Evolutionary conservation across 1,139 yeast species (phyloP), one percentile per base, ranked within the genome.

Genomic region (Chernovozyma sophiae-reginae): DNA sequence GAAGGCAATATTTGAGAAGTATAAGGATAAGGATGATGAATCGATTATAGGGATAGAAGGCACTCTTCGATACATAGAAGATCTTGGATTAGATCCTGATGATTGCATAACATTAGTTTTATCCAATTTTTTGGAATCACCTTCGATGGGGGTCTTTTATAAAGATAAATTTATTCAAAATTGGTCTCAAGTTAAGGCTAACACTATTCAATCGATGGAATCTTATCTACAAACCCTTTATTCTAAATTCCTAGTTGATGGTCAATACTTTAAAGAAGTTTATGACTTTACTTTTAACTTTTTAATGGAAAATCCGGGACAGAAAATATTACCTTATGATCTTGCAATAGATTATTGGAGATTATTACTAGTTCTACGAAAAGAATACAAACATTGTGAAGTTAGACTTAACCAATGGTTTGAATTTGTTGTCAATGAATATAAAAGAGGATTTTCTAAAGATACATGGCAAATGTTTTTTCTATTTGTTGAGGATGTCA

Each of bases 391-490:
- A 14, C 28, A 34, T 56, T 10, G 47, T 52, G 3, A 29, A 39
- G 40, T 39, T 18, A 46, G 74, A 38, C 55, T 76, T 22, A 64
- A 62, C 33, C 71, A 60, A 37, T 86, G 85, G 86, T 67, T 65
- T 38, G 59, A 52, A 12, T 87, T 73, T 55, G 59, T 68, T 18
- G 50, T 47, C 24, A 55, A 49, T 18, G 68, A 56, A 34, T 66
- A 66, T 49, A 66, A 66, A 33, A 60, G 68, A 36, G 57, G 68
- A 4, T 68, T 90, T 25, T 74, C 85, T 7, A 74, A 62, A 43
- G 98, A 90, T 52, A 77, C 81, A 26, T 90, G 97, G 96, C 73
- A 76, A 42, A 89, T 90, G 97, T 65, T 85, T 39, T 72, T 75
- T 43, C 76, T 79, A 42, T 87, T 90, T 52, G 63, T 84, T 36